These are phyloP conservation scores for Coemansia sp. DNA, from an alignment of 192 early-diverging fungal species.

Conservation along the genomic window DNA sequence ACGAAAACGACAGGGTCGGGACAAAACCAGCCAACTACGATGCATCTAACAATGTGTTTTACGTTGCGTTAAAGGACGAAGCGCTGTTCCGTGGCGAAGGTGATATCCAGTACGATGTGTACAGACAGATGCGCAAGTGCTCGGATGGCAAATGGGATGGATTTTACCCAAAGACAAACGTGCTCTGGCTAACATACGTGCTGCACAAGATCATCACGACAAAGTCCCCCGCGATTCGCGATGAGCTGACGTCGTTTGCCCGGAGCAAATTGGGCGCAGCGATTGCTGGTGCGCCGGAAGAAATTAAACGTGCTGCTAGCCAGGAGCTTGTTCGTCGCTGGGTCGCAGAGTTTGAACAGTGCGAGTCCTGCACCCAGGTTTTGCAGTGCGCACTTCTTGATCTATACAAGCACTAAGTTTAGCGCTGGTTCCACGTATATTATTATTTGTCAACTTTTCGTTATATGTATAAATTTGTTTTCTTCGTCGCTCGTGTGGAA, in stretches of 20 bases:
- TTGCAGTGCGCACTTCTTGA: constrained; percentile 51
- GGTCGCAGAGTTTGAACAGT: constrained; percentile 52
- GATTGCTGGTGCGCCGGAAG: constrained; percentile 17
- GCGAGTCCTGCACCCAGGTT: constrained; percentile 47
- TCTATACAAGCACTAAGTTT: constrained; percentile 45
- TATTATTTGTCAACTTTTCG: too few relatives aligned
- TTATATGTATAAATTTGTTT: too few relatives aligned
- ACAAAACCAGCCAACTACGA: constrained; percentile 38
- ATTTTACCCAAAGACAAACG: constrained; percentile 51
- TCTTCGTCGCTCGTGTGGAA: too few relatives aligned
- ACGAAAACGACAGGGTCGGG: constrained; percentile 16
- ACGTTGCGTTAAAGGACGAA: constrained; percentile 58
- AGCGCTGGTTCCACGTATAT: too few relatives aligned
- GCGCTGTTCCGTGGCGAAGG: constrained; percentile 59
- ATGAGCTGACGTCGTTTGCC: constrained; percentile 47
- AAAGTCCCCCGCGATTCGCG: constrained; percentile 36
- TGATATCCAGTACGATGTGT: constrained; percentile 75
- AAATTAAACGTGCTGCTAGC: constrained; percentile 36
- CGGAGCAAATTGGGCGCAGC: constrained; percentile 45
- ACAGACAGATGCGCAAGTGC: constrained; percentile 63
- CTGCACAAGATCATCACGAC: constrained; percentile 53
- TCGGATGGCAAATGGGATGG: constrained; percentile 42
- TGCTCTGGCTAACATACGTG: constrained; percentile 50
- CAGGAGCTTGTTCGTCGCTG: constrained; percentile 53
- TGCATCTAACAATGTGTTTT: constrained; percentile 53